Conservation (phyloP, 2,329 filamentous ascomycete genomes). For the Huntiella bhutanensis region DNA sequence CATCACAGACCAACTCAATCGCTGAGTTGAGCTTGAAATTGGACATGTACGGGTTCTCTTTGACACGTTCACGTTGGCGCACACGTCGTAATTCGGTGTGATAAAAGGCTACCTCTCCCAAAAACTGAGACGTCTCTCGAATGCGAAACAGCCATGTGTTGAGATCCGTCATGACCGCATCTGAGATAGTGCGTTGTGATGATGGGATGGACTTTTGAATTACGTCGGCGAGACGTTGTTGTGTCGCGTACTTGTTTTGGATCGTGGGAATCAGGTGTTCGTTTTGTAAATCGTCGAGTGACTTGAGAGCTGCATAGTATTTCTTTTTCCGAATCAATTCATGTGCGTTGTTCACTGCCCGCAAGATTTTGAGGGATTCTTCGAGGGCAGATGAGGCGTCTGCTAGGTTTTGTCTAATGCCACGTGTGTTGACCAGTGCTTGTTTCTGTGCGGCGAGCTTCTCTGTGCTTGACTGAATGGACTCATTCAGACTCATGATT, state of each 20-base stretch:
- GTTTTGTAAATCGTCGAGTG: slow-evolving; percentile 87
- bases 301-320: slow-evolving; percentile 86
- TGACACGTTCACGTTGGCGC: slow-evolving; percentile 64
- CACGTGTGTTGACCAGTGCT: slow-evolving; percentile 76
- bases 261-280: slow-evolving; percentile 62
- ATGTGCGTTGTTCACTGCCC: slow-evolving; percentile 84
- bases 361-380: slow-evolving; percentile 79
- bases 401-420: slow-evolving; percentile 86
- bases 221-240: slow-evolving; percentile 85
- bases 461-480: slow-evolving; percentile 87
- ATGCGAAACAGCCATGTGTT: slow-evolving; percentile 96
- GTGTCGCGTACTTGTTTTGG: slow-evolving; percentile 70
- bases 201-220: slow-evolving; percentile 91
- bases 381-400: slow-evolving; percentile 77
- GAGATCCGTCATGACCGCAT: slow-evolving; percentile 89
- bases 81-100: slow-evolving; percentile 76
- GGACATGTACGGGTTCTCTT: slow-evolving; percentile 53
- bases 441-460: slow-evolving; percentile 89
- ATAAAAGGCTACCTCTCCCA: slow-evolving; percentile 92
- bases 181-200: slow-evolving; percentile 81
- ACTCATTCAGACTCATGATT: slow-evolving; percentile 81
- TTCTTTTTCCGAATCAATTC: slow-evolving; percentile 83
- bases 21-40: slow-evolving; percentile 89
- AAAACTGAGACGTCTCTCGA: slow-evolving; percentile 83
- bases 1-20: slow-evolving; percentile 86